Evolutionary conservation across 768 basidiomycete species (phyloP).

Genomic region (Agrocybe pediades): DNA sequence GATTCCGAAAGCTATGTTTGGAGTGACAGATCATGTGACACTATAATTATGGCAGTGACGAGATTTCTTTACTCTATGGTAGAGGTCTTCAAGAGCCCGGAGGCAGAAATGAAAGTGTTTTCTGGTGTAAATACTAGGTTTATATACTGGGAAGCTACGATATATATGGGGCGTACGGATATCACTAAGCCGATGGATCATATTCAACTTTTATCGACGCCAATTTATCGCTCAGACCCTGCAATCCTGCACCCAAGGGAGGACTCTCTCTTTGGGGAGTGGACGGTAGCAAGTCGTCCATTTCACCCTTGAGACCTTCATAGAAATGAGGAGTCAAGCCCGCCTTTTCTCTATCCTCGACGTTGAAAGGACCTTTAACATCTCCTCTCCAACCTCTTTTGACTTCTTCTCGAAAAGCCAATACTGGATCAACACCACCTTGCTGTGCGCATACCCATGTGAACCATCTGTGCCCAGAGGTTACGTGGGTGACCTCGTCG

Average conservation of each 20-base stretch:
- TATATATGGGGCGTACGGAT: too few relatives aligned
- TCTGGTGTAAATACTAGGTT: too few relatives aligned
- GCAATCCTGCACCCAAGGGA: too few relatives aligned
- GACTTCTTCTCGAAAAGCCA: conserved; percentile 72
- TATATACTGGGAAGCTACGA: too few relatives aligned
- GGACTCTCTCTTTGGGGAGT: background rate
- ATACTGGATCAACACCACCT: conserved; percentile 54
- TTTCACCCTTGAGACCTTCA: conserved; percentile 66
- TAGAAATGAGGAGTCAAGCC: conserved; percentile 76
- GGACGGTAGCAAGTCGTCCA: conserved; percentile 33
- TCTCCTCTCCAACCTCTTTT: conserved; percentile 69
- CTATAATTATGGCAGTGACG: too few relatives aligned
- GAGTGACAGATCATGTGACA: background rate
- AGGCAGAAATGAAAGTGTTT: too few relatives aligned
- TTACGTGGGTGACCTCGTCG: conserved; percentile 84
- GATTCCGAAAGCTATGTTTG: background rate
- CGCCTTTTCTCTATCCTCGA: conserved; percentile 68
- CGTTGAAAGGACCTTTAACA: conserved; percentile 83
- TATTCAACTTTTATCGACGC: background rate
- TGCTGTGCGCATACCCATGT: conserved; percentile 68
- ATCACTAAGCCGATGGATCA: too few relatives aligned
- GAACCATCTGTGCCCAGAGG: conserved; percentile 83
- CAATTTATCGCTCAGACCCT: background rate
- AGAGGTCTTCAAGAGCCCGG: too few relatives aligned
- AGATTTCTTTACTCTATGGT: too few relatives aligned